Evolutionary conservation across 768 basidiomycete genomes (phyloP), one percentile per base, ranked within the genome.

Genomic region (Lentinula edodes): DNA sequence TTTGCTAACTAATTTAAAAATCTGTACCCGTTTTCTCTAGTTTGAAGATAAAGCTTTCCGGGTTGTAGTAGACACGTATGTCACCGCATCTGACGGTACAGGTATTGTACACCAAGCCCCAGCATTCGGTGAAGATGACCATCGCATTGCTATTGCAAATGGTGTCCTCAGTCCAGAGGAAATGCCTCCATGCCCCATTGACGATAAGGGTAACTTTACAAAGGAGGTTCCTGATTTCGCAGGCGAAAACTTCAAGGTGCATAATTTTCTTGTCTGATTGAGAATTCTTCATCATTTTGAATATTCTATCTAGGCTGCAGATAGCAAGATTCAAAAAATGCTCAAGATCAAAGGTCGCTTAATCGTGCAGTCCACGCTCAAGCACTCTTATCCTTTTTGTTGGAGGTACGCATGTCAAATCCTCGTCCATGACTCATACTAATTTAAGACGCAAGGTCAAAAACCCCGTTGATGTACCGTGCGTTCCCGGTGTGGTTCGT

Each of bases 21-120:
- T 34, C 12, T 63, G 15, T 39, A 60, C 39, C 56, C 3, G 3
- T 28, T 28, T 23, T 23, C 23, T 23, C 16, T 63, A 98, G 95
- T 98, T 84, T 71, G 90, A 91, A 70, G 93, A 95, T 71, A 86
- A 84, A 66, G 96, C 93, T 0, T 98, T 96, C 79, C 76, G 89
- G 60, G 93, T 99, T 15, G 72, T 99, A 13, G 81, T 84, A 20
- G 97, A 99, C 69, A 88, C 88, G 0, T 99, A 99, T 71, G 96
- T 99, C 52, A 96, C 93, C 3, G 90, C 89, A 66, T 83, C 86
- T 15, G 91, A 94, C 62, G 97, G 97, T 70, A 99, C 97, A 34
- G 97, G 97, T 68, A 95, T 98, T 68, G 97, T 99, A 35, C 97
- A 99, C 72, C 97, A 99, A 76, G 94, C 97, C 2, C 97, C 97